Base-by-base conservation (phyloP, 345 rosid species). In the Raphanus sativus region DNA sequence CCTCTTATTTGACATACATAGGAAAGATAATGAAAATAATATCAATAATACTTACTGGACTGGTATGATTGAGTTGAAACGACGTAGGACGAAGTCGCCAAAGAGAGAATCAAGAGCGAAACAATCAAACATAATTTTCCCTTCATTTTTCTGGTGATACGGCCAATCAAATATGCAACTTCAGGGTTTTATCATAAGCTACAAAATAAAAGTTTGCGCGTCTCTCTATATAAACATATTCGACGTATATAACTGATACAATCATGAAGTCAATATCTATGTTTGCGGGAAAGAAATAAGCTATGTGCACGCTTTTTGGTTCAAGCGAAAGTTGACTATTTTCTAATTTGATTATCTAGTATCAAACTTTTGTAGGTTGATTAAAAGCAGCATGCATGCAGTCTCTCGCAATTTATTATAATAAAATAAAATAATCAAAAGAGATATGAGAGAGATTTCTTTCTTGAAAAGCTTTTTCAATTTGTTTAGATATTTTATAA, bases 121-220 rank as follows among this genome's bases (percentile, higher is more conserved):
- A 30, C 48, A 40, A 77, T 62, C 25, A 77, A 63, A 54, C 48
- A 77, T 25, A 77, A 70, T 15, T 55, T 77, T 2, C 7, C 60
- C 60, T 63, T 70, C 80, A 77, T 77, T 24, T 63, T 52, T 38
- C 7, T 62, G 40, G 79, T 75, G 73, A 60, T 61, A 48, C n/a
- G 28, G 21, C 67, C 55, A 36, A 65, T 34, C 29, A 54, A 25
- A 21, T 72, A 30, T 72, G 8, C 65, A 33, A 74, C 64, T 64
- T 32, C 17, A 48, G 9, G 26, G 29, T 34, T 74, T 65, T 50
- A 50, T 61, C 69, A 33, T 63, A 36, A 54, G 42, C 7, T 56
- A 55, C 26, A 38, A 26, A 26, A 56, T 33, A 6, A 65, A 33
- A 52, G 1, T 65, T 56, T 66, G 32, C 59, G 77, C 77, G 77